Base-by-base conservation (phyloP, 495 filamentous ascomycete species). In the Lindgomyces ingoldianus region DNA sequence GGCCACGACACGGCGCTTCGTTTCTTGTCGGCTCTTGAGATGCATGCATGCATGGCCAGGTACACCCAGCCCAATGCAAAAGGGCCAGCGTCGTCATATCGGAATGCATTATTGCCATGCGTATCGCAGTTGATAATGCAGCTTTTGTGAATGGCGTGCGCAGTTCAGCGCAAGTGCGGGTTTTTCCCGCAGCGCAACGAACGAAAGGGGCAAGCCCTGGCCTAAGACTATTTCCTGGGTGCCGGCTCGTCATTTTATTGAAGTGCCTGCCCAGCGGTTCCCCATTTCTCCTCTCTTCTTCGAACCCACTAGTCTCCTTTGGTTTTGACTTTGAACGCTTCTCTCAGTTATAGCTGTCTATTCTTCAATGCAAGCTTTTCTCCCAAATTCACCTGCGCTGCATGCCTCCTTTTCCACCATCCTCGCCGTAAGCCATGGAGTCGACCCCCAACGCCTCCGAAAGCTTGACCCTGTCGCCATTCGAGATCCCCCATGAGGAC, bases 401-500 rank as follows among this genome's bases (percentile, higher is more conserved):
- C 33, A 39, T 39, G 33, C 14, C 14, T 39, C 33, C 33, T 6
- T 6, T 6, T 14, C 14, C 33, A 39, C 14, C 33, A 19, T 19
- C 44, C 16, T 4, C 6, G 6, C 6, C n/a, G 8, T 47, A 22
- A 47, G 44, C 44, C 44, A 47, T 47, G 44, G 44, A 47, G 16
- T 47, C 44, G 4, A 8, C 21, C 44, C 6, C 44, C 44, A 47
- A 4, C 44, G 19, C 21, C 12, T 24, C 19, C 21, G 54, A 57
- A 33, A 25, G 39, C 54, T 12, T 30, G 39, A 25, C 24, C 18
- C 57, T 36, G 47, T 51, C 44, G 25, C 81, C 81, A 0, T 84
- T 84, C 62, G 74, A 71, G 18, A 75, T 84, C 62, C 76, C 77
- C 19, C 64, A 30, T 14, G 72, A 74, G 16, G 79, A 80, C 25